phyloP scores from a whole-genome alignment of 73 alveolate genomes.

The Urostyla sp. region DNA sequence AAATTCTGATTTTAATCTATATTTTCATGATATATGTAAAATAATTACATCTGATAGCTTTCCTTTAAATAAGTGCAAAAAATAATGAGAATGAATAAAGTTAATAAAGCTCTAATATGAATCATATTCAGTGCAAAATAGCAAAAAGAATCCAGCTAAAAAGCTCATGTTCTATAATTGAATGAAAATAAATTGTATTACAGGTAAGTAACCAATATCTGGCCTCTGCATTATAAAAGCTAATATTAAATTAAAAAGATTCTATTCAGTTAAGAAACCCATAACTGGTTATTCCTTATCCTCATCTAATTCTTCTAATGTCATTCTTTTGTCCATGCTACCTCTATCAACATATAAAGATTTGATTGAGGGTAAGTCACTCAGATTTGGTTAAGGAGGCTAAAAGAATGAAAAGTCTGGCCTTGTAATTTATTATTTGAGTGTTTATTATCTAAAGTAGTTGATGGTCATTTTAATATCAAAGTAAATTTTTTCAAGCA shows the following conservation, averaged over 20 bases:
- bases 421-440: too few relatives aligned
- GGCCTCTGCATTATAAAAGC: slow-evolving; percentile 89
- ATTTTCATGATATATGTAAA: neutral
- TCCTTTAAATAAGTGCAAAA: slow-evolving; percentile 78
- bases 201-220: slow-evolving; percentile 85
- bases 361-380: too few relatives aligned
- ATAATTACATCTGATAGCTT: slow-evolving; percentile 67
- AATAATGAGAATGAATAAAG: slow-evolving; percentile 80
- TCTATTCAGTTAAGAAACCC: too few relatives aligned
- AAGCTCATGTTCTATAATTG: slow-evolving; percentile 48
- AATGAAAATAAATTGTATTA: slow-evolving; percentile 61
- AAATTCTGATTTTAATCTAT: slow-evolving; percentile 78
- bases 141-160: slow-evolving; percentile 76
- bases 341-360: too few relatives aligned
- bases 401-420: too few relatives aligned
- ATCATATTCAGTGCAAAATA: slow-evolving; percentile 78
- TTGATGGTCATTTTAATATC: slow-evolving; percentile 68
- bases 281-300: too few relatives aligned
- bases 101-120: slow-evolving; percentile 80
- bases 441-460: too few relatives aligned
- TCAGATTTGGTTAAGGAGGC: too few relatives aligned
- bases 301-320: too few relatives aligned
- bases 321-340: too few relatives aligned
- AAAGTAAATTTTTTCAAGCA: slow-evolving; percentile 61
- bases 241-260: slow-evolving; percentile 68